Conservation (phyloP, 2,329 filamentous ascomycete species). For the Colletotrichum neosansevieriae region DNA sequence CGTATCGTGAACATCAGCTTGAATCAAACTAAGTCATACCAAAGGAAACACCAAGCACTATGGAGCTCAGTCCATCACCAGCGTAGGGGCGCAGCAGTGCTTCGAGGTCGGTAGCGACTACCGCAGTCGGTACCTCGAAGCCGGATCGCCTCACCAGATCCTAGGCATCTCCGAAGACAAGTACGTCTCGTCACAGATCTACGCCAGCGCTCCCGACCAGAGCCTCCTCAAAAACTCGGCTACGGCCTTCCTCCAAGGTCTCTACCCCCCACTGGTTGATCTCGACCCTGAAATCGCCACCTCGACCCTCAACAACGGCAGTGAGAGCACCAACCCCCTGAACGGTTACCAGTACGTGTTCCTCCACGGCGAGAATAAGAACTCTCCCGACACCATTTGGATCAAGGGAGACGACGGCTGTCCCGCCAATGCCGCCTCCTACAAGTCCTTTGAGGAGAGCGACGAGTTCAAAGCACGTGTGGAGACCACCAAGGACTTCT, state of each 20-base stretch:
- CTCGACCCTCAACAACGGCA: constrained; percentile 46
- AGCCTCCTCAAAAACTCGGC: constrained; percentile 51
- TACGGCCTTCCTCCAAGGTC: constrained; percentile 51
- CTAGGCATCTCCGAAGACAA: constrained; percentile 50
- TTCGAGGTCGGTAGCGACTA: constrained; percentile 46
- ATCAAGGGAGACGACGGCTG: constrained; percentile 53
- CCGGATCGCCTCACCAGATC: constrained; percentile 46
- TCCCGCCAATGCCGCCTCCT: constrained; percentile 45
- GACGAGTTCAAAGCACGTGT: constrained; percentile 44
- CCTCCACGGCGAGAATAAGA: constrained; percentile 47
- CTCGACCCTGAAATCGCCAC: constrained; percentile 45
- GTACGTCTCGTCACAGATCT: constrained; percentile 49
- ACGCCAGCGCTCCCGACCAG: constrained; percentile 49
- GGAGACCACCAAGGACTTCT: constrained; percentile 48
- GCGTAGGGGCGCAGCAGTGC: constrained; percentile 50
- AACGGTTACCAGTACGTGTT: constrained; percentile 52
- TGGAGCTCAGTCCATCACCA: constrained; percentile 48
- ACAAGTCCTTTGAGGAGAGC: constrained; percentile 47
- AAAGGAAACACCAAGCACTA: constrained; percentile 52
- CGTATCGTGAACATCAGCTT: too few species aligned
- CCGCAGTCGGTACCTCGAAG: constrained; percentile 43
- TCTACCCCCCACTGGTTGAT: constrained; percentile 49
- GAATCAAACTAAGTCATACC: background rate
- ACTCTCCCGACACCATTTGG: constrained; percentile 52
- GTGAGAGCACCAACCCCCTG: constrained; percentile 39